Evolutionary conservation across 2,329 filamentous ascomycete species (phyloP), one percentile per base, ranked within the genome.

Genomic region (Eutypella sp.): DNA sequence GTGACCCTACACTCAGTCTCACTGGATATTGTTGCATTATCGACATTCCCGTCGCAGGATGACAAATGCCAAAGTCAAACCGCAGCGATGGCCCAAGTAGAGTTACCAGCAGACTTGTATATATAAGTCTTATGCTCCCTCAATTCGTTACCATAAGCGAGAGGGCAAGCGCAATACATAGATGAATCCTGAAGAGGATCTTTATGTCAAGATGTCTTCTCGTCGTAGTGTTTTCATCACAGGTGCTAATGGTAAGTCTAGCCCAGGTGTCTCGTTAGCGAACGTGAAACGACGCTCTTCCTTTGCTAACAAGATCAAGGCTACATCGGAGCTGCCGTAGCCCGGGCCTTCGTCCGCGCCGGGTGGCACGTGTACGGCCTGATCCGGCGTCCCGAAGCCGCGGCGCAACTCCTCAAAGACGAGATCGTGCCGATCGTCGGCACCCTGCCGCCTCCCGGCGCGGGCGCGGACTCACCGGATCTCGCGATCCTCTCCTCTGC

Each of bases 321-420:
- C 9, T 75, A 73, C 54, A 70, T 76, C 34, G 73, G 73, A 29
- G 64, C 58, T 19, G 69, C 71, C 1, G 70, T 75, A 0, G 64
- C 65, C 42, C 63, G 66, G 16, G 68, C 72, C 19, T 77, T 76
- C 51, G 62, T 65, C 5, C 64, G 67, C 7, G 68, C 69, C 8
- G 73, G 72, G 2, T 76, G 67, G 65, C 59, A 51, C 9, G 69
- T 67, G 0, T 74, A 68, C 53, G 73, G 73, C 2, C 65, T 76
- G 3, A 57, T 74, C 20, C 64, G 73, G 15, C 65, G 65, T 2
- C 44, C 48, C 1, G 50, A 63, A 10, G 57, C 61, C 1, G 58
- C 64, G 0, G 33, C 48, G 1, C 46, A 56, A 2, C 62, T 75
- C 1, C 48, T 52, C 0, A 50, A 54, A 0, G 56, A 62, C 10